These are phyloP conservation scores for Hirsutella minnesotensis DNA, from an alignment of 2,329 filamentous ascomycete genomes.

Conservation along the genomic window DNA sequence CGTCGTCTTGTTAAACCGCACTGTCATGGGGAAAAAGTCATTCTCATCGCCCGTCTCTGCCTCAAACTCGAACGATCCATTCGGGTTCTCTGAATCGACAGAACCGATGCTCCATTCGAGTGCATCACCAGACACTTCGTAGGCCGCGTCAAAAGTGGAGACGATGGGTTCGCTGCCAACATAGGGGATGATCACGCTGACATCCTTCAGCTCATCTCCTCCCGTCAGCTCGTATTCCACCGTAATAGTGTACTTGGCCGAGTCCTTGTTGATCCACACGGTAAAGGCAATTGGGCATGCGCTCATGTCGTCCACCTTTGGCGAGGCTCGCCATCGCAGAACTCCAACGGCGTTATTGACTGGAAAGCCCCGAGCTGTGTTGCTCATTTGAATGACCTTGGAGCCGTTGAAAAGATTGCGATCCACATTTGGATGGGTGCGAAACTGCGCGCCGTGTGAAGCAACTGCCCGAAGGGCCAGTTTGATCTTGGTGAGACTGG, in stretches of 20 bases:
- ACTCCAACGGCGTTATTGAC: slow-evolving; percentile 90
- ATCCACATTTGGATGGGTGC: slow-evolving; percentile 94
- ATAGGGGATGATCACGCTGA: slow-evolving; percentile 81
- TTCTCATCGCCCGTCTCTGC: slow-evolving; percentile 77
- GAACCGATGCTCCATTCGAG: slow-evolving; percentile 89
- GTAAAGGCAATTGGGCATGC: slow-evolving; percentile 91
- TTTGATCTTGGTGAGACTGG: slow-evolving; percentile 83
- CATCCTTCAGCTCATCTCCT: slow-evolving; percentile 66
- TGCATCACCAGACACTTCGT: slow-evolving; percentile 85
- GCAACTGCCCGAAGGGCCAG: slow-evolving; percentile 66
- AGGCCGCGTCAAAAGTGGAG: slow-evolving; percentile 86
- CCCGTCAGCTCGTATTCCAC: slow-evolving; percentile 92
- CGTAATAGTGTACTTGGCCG: slow-evolving; percentile 76
- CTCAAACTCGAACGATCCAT: slow-evolving; percentile 90
- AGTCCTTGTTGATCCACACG: slow-evolving; percentile 90
- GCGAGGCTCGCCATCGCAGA: slow-evolving; percentile 79
- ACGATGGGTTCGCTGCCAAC: slow-evolving; percentile 73
- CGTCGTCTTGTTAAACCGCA: slow-evolving; percentile 73
- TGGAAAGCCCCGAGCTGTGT: slow-evolving; percentile 78
- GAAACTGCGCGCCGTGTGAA: slow-evolving; percentile 79
- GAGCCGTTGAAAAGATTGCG: slow-evolving; percentile 72
- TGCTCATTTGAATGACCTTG: slow-evolving; percentile 82
- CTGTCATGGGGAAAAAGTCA: slow-evolving; percentile 96
- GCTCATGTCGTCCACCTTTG: slow-evolving; percentile 67
- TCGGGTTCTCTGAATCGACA: slow-evolving; percentile 71